Conservation (phyloP, 352 stramenopile genomes). For the Thalassiosira sp. region DNA sequence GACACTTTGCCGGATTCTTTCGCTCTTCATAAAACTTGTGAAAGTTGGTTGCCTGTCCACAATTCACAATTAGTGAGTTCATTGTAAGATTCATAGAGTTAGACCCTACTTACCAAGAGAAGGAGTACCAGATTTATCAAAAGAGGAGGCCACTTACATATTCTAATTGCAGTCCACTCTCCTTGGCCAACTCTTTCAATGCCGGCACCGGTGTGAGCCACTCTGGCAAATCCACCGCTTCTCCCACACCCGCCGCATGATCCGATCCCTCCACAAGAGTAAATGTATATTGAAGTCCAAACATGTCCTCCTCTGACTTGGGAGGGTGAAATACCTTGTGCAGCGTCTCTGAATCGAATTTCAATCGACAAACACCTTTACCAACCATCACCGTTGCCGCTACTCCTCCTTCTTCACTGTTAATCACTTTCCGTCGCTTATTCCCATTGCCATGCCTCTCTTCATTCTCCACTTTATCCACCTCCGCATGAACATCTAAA, state of each 20-base stretch:
- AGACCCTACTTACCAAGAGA: not conserved
- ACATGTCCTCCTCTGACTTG: slow-evolving; percentile 64
- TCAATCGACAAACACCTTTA: slow-evolving; percentile 67
- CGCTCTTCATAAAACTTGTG: slow-evolving; percentile 78
- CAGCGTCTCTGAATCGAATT: slow-evolving; percentile 69
- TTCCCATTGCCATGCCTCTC: slow-evolving; percentile 45
- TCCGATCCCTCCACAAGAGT: slow-evolving; percentile 78
- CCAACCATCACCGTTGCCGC: slow-evolving; percentile 61
- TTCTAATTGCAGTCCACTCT: slow-evolving; percentile 75
- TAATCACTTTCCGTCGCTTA: slow-evolving; percentile 24
- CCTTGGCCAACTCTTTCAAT: slow-evolving; percentile 60
- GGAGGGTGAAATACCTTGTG: slow-evolving; percentile 60
- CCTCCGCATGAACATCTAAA: slow-evolving; percentile 36
- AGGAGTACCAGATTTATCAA: not conserved
- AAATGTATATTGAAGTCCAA: slow-evolving; percentile 82
- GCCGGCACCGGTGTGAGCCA: slow-evolving; percentile 78
- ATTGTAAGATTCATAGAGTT: not conserved
- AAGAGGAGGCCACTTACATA: slow-evolving; percentile 30
- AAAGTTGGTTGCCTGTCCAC: slow-evolving; percentile 69
- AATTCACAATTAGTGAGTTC: not conserved
- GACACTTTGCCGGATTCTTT: slow-evolving; percentile 57
- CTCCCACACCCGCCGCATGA: slow-evolving; percentile 71
- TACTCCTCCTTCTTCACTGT: slow-evolving; percentile 21
- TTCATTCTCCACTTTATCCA: slow-evolving; percentile 37
- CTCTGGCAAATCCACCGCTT: slow-evolving; percentile 81